These are phyloP conservation scores for Aethionema arabicum DNA, from an alignment of 345 rosid species.

Conservation along the genomic window DNA sequence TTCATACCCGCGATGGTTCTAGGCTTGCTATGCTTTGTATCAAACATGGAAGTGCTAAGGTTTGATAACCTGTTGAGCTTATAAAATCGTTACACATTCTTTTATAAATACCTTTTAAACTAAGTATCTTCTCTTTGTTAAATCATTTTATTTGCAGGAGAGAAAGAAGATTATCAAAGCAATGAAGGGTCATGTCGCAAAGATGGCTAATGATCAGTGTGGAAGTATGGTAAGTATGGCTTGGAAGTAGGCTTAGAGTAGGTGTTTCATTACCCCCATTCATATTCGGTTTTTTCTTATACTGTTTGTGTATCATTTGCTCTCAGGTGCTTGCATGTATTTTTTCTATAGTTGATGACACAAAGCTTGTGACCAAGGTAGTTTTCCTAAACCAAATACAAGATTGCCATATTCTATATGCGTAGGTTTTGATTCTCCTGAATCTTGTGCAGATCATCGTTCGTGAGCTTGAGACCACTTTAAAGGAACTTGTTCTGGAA, in stretches of 20 bases:
- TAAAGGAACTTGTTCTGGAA: constrained; percentile 69
- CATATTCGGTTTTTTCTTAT: constrained; percentile 11
- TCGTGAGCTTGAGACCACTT: constrained; percentile 59
- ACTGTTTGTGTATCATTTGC: constrained; percentile 16
- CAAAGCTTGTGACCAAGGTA: constrained; percentile 87
- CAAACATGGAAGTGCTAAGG: constrained; percentile 97
- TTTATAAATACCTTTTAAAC: neutral
- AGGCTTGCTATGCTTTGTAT: constrained; percentile 77
- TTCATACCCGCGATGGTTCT: constrained; percentile 93
- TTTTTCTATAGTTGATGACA: constrained; percentile 81
- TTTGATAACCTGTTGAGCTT: constrained; percentile 21
- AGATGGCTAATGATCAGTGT: constrained; percentile 68
- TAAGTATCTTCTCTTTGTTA: constrained; percentile 3
- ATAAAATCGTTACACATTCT: neutral
- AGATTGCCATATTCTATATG: constrained; percentile 7
- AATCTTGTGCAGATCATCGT: constrained; percentile 57
- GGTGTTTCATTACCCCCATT: constrained; percentile 4
- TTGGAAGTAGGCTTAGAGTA: constrained; percentile 2
- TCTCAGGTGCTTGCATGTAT: constrained; percentile 75
- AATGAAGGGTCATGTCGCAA: constrained; percentile 65
- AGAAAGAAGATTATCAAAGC: constrained; percentile 89
- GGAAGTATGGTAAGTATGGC: constrained; percentile 66
- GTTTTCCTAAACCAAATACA: constrained; percentile 17
- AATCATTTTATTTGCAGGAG: constrained; percentile 53
- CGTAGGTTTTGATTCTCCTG: constrained; percentile 21